Base-by-base conservation (phyloP, 768 basidiomycete species). In the Tephrocybe sp. region DNA sequence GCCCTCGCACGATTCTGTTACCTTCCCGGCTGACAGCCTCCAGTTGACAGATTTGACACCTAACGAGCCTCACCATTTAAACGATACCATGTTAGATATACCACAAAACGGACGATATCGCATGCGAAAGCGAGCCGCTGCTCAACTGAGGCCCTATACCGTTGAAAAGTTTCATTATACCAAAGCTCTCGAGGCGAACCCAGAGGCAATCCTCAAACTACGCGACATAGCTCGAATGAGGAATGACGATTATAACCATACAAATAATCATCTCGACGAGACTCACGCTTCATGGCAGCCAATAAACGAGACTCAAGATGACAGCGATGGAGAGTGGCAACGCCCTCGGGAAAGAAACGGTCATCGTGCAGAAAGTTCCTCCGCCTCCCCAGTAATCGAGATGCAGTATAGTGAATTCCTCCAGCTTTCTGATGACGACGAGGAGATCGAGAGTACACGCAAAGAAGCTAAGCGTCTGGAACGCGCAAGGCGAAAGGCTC, bases 191-290 rank as follows among this genome's bases (percentile, higher is more conserved):
- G 72, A 71, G 26, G 56, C 62, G 0, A 77, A 75, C 53, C 87
- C 86, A 2, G 89, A 89, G 17, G 88, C 88, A 1, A 80, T 89
- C 38, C 73, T 90, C 39, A 82, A 78, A 49, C 49, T 74, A 20
- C 65, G 60, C 41, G 74, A 72, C 60, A 70, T 72, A 17, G 61
- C 32, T n/a, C 62, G 55, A 26, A 60, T 42, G 16, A 48, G 51
- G 13, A 53, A 54, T 48, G 62, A 59, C 33, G 66, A 62, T 20
- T 67, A 55, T 50, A 58, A 57, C 5, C 62, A 61, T 36, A 54
- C 56, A 11, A 65, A 68, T 39, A 71, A 66, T 23, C 54, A 66
- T 32, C 60, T 66, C 14, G 64, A 62, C 41, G 68, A 71, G 23
- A 67, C 68, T 10, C 55, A 62, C 35, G 60, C 59, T 32, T 59